Conservation (phyloP, 2,329 filamentous ascomycete species). For the Xylariaceae sp. region DNA sequence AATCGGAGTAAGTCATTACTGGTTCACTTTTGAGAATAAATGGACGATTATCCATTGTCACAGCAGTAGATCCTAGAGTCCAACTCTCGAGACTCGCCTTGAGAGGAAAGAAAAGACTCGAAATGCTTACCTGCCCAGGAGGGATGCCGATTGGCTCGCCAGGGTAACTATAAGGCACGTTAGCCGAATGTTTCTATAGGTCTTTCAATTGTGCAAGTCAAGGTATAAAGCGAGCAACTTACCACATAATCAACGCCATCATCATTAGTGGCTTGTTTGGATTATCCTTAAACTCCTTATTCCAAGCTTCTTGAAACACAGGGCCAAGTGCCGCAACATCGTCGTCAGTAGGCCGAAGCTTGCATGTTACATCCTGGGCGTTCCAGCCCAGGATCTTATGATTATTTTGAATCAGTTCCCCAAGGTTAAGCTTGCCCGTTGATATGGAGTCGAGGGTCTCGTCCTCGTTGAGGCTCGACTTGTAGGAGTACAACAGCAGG, state of each 20-base stretch:
- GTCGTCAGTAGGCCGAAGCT: constrained; percentile 21
- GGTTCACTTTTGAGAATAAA: no score
- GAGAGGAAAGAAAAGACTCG: no score
- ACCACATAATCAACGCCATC: constrained; percentile 33
- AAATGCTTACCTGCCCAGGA: no score
- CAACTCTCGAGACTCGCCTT: no score
- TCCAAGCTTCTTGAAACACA: constrained; percentile 23
- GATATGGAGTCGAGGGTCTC: constrained; percentile 20
- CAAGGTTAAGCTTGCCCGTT: constrained; percentile 5
- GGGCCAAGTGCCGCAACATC: constrained; percentile 23
- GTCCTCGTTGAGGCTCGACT: constrained; percentile 12
- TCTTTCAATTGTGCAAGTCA: not conserved
- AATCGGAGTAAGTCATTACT: no score
- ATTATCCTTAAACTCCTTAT: constrained; percentile 19
- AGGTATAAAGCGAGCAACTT: constrained; percentile 15
- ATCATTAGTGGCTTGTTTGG: constrained; percentile 22
- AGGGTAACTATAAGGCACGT: constrained; percentile 33
- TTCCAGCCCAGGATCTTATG: constrained; percentile 24
- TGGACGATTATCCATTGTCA: no score
- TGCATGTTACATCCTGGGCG: constrained; percentile 18
- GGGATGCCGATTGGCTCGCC: constrained; percentile 40
- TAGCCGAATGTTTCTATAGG: not conserved
- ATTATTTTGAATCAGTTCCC: constrained; percentile 17
- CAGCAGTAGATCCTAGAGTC: no score
- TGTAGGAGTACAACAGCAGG: constrained; percentile 47